These are phyloP conservation scores for Medicago lupulina DNA, from an alignment of 306 rosid species.

Conservation along the genomic window DNA sequence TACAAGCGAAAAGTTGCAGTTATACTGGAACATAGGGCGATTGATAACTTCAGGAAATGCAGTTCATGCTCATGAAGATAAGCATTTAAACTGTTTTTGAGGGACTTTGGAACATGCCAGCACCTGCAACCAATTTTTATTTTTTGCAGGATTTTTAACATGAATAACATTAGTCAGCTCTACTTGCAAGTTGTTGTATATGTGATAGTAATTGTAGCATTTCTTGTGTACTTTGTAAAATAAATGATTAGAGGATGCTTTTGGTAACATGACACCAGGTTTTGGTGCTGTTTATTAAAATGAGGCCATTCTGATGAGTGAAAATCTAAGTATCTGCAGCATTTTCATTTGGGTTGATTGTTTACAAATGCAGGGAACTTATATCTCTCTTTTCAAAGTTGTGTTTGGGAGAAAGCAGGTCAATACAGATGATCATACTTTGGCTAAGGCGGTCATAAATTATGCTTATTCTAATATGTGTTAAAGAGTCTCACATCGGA, in stretches of 20 bases:
- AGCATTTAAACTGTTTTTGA: background rate
- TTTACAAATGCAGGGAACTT: background rate
- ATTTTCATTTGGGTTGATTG: background rate
- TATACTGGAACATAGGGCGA: slow-evolving; percentile 9
- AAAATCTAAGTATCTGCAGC: background rate
- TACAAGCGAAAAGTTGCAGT: slow-evolving; percentile 11
- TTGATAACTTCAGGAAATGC: slow-evolving; percentile 1
- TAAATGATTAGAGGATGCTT: slow-evolving; percentile 5
- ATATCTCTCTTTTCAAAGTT: background rate
- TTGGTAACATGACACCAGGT: slow-evolving; percentile 1
- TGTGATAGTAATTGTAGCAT: slow-evolving; percentile 15
- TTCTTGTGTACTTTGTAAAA: slow-evolving; percentile 7
- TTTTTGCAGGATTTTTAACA: background rate
- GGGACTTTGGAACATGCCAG: slow-evolving; percentile 11
- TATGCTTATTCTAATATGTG: too few relatives aligned
- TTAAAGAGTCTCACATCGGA: too few relatives aligned
- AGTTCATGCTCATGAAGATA: slow-evolving; percentile 3
- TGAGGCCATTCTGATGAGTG: background rate
- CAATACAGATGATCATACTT: background rate
- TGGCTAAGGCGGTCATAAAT: background rate
- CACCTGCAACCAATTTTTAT: slow-evolving; percentile 6
- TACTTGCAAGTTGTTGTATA: slow-evolving; percentile 3
- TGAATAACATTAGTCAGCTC: slow-evolving; percentile 21
- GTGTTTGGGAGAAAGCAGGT: background rate
- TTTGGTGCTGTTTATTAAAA: slow-evolving; percentile 5